Conservation (phyloP, 805 yeast genomes). For the Wickerhamiella australiensis region DNA sequence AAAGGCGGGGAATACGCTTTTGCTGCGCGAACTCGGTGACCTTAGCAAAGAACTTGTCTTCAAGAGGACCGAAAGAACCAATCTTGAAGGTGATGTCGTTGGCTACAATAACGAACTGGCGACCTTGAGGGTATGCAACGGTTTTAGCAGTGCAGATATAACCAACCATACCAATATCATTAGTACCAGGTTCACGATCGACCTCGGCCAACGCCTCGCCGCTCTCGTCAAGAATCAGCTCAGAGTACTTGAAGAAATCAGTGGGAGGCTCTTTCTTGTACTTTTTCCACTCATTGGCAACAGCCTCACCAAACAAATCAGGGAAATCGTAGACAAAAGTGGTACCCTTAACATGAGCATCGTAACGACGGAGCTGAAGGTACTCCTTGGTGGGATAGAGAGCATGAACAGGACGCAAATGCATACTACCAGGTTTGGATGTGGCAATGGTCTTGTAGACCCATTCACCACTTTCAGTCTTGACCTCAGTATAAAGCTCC, state of each 20-base stretch:
- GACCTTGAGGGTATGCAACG: conserved; percentile 94
- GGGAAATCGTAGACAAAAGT: conserved; percentile 99
- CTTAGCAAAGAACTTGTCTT: conserved; percentile 81
- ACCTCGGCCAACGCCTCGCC: conserved; percentile 73
- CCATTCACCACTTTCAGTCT: conserved; percentile 90
- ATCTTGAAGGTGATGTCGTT: conserved; percentile 95
- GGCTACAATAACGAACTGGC: conserved; percentile 85
- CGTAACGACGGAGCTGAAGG: conserved; percentile 95
- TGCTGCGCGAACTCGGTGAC: conserved; percentile 86
- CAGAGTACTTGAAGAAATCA: conserved; percentile 65
- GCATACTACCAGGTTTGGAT: conserved; percentile 85
- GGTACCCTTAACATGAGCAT: conserved; percentile 96
- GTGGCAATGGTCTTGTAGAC: conserved; percentile 83
- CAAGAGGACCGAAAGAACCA: conserved; percentile 97
- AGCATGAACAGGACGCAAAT: conserved; percentile 85
- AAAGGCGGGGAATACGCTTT: conserved; percentile 88
- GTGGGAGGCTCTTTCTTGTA: conserved; percentile 39
- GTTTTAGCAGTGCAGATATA: conserved; percentile 84
- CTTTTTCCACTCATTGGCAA: conserved; percentile 72
- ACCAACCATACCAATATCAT: conserved; percentile 94
- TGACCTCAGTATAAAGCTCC: conserved; percentile 88
- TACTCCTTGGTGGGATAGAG: conserved; percentile 98
- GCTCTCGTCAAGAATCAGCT: conserved; percentile 73
- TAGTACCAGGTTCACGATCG: conserved; percentile 91
- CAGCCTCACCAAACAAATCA: conserved; percentile 90